Evolutionary conservation across 331 rosid genomes (phyloP), one percentile per base, ranked within the genome.

Genomic region (Cydonia oblonga): DNA sequence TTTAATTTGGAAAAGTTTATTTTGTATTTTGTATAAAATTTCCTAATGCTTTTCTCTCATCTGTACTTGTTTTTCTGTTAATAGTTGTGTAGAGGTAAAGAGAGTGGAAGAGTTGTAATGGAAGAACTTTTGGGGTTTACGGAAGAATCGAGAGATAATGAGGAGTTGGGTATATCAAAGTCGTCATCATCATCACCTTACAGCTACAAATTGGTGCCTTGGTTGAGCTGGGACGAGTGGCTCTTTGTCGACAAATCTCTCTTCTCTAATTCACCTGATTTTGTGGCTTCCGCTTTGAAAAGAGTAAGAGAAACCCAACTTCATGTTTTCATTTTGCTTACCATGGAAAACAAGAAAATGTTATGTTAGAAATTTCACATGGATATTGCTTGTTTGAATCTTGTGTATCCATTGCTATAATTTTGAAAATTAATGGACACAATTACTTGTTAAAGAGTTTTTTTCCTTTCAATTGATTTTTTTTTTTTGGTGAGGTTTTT

Each of bases 181-280:
- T 13, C 15, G 15, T 29, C 15, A 2, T 64, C 78, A 49, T 49
- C 54, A 16, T 49, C 54, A 49, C 19, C 20, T 24, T 32, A 19
- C 68, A 68, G 76, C 54, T 53, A 42, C 69, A 80, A 75, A 80
- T 49, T 75, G 73, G 83, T 80, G 66, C 70, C 83, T 1, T 80
- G 83, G 83, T 64, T 80, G 75, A 81, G 81, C 66, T 95, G 99
- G 97, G 83, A 81, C 32, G 97, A 95, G 63, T 95, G 99, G 99
- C 76, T 80, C 69, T 84, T 87, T 79, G 97, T 95, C 40, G 78
- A 79, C 26, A 66, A 81, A n/a, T 35, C 89, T 75, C 89, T 95
- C 56, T 91, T 95, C 87, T 88, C 96, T 1, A 16, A 78, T 26
- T 89, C 96, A 19, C 76, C 82, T 2, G 76, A 81, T 35, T 69